These are phyloP conservation scores for Neolentinus lepideus DNA, from an alignment of 1,284 basidiomycete species.

Conservation along the genomic window DNA sequence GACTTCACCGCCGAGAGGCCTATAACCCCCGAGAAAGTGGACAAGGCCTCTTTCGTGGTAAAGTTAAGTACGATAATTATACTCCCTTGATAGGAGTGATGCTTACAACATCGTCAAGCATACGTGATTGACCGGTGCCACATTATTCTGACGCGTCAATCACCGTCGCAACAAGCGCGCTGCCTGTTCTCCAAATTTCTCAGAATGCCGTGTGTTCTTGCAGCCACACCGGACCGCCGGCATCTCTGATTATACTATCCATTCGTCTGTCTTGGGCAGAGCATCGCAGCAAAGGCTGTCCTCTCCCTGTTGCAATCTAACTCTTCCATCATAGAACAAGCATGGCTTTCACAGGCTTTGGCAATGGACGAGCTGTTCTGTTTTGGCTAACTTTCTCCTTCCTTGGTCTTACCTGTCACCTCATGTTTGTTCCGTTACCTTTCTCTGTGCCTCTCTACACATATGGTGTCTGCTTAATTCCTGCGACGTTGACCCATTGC, in stretches of 20 bases:
- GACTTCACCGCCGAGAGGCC: background rate
- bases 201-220: background rate
- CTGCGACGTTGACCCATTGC: too few species aligned
- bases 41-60: background rate
- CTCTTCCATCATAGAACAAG: too few species aligned
- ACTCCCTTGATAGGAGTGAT: background rate
- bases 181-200: background rate
- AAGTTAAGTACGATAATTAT: background rate
- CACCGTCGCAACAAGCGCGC: background rate
- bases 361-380: too few species aligned
- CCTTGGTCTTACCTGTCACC: background rate
- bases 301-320: too few species aligned
- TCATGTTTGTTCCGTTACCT: background rate
- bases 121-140: background rate
- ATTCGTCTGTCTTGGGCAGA: too few species aligned
- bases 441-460: too few species aligned
- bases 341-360: too few species aligned
- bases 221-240: background rate
- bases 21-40: background rate
- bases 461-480: too few species aligned
- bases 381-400: too few species aligned
- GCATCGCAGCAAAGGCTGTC: too few species aligned
- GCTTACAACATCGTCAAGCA: background rate
- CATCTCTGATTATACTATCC: background rate
- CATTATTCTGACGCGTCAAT: background rate